phyloP scores from a whole-genome alignment of 768 basidiomycete genomes.

The Podaxis sp. region DNA sequence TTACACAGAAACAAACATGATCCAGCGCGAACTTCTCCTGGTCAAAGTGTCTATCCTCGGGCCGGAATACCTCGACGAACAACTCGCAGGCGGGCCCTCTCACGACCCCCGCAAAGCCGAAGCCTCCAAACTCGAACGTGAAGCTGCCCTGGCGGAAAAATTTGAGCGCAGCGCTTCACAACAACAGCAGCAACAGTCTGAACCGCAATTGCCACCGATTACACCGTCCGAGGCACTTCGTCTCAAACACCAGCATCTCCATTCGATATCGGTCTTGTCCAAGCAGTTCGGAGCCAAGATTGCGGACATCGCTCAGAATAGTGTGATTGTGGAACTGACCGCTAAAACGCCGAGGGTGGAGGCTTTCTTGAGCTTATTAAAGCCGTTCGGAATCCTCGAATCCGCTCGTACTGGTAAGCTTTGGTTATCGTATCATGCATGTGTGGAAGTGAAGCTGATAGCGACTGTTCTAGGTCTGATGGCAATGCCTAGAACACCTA shows the following conservation, averaged over 20 bases:
- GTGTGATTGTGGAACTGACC: conserved; percentile 91
- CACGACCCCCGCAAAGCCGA: conserved; percentile 61
- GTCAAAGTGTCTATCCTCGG: conserved; percentile 97
- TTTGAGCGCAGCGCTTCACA: conserved; percentile 60
- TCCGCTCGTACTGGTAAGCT: conserved; percentile 85
- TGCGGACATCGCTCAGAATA: conserved; percentile 93
- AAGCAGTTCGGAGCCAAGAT: conserved; percentile 89
- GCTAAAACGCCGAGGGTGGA: conserved; percentile 91
- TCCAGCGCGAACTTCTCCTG: conserved; percentile 90
- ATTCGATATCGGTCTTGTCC: conserved; percentile 81
- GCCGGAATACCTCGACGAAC: conserved; percentile 93
- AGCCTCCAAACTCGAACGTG: conserved; percentile 59
- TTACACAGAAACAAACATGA: conserved; percentile 89
- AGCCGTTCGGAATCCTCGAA: conserved; percentile 95
- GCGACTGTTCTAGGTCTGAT: conserved; percentile 63
- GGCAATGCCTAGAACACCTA: conserved; percentile 98
- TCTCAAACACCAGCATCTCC: conserved; percentile 83
- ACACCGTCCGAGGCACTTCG: conserved; percentile 86
- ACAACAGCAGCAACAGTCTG: conserved; percentile 22
- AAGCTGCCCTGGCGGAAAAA: conserved; percentile 67
- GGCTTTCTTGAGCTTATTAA: conserved; percentile 85
- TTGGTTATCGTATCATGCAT: conserved; percentile 5
- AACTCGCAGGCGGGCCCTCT: conserved; percentile 80
- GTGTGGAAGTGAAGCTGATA: not conserved
- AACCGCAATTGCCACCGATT: conserved; percentile 34